These are phyloP conservation scores for Porodaedalea pini DNA, from an alignment of 1,284 basidiomycete genomes.

Conservation along the genomic window DNA sequence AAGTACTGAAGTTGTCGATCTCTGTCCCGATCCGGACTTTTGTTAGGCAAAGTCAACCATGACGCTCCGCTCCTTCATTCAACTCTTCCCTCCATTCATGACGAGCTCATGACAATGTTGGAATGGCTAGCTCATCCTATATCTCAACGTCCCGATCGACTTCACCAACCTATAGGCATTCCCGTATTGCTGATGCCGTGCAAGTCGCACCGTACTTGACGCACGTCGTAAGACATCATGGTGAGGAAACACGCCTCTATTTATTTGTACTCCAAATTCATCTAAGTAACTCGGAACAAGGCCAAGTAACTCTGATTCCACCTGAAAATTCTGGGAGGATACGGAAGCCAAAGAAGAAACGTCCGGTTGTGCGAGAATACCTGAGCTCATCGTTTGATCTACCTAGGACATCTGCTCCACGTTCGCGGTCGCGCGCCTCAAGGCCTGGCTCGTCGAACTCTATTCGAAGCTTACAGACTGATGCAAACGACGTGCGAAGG, in stretches of 20 bases:
- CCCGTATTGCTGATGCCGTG: constrained; percentile 43
- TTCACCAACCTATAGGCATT: background rate
- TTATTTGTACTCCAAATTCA: background rate
- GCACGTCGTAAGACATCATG: constrained; percentile 52
- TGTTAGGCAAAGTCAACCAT: background rate
- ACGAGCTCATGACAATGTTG: constrained; percentile 7
- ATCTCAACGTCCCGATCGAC: background rate
- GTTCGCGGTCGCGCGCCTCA: background rate
- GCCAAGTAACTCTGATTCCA: constrained; percentile 46
- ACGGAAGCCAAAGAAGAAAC: constrained; percentile 42
- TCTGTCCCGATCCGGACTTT: background rate
- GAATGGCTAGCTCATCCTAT: constrained; percentile 10
- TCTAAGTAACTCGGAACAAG: background rate
- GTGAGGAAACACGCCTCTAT: constrained; percentile 1
- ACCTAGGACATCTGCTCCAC: background rate
- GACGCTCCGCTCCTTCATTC: background rate
- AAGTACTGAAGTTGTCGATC: background rate
- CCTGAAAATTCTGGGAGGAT: constrained; percentile 52
- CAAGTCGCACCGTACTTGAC: constrained; percentile 57
- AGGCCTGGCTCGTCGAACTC: background rate
- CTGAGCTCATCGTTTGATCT: background rate
- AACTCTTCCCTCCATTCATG: background rate
- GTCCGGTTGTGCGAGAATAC: background rate
- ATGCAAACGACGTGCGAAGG: too few species aligned
- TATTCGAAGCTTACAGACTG: too few species aligned